phyloP scores from a whole-genome alignment of 805 yeast species.

The Yarrowia alimentaria region DNA sequence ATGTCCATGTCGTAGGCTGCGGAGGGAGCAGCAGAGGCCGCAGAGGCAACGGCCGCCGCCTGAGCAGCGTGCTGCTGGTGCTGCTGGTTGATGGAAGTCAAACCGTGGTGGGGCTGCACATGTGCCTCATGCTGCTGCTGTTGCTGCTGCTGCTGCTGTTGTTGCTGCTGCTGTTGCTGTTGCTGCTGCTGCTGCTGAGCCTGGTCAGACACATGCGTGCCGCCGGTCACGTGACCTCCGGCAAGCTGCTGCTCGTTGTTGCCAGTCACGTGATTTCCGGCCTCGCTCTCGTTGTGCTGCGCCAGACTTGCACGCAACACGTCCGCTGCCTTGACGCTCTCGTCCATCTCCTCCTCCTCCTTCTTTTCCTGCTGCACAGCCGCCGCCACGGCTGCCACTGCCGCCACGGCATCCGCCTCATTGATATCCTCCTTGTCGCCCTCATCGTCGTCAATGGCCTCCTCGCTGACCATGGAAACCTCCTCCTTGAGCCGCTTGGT shows the following conservation, averaged over 20 bases:
- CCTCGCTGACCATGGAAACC: constrained; percentile 6
- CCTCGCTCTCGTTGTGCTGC: constrained; percentile 1
- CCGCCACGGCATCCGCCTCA: constrained; percentile 29
- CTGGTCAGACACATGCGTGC: not conserved
- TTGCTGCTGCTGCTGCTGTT: not conserved
- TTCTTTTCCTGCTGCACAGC: constrained; percentile 25
- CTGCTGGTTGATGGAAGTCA: constrained; percentile 20
- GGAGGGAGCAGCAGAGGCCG: constrained; percentile 3
- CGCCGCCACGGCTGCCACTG: constrained; percentile 28
- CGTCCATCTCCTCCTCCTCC: constrained; percentile 21
- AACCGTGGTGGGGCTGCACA: constrained; percentile 14
- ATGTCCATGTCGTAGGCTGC: not conserved
- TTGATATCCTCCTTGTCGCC: constrained; percentile 22
- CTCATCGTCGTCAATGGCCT: constrained; percentile 18
- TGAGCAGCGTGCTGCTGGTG: not conserved
- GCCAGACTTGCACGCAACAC: constrained; percentile 12
- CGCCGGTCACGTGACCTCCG: too few species aligned
- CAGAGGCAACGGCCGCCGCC: not conserved
- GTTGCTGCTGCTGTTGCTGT: not conserved
- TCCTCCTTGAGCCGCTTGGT: constrained; percentile 24
- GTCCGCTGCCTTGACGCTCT: constrained; percentile 21
- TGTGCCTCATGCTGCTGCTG: not conserved
- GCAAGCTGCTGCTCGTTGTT: too few species aligned
- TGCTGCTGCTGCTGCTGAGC: not conserved
- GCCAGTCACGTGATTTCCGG: not conserved